Evolutionary conservation across 2,329 filamentous ascomycete species (phyloP).

Genomic region (Penicillium sclerotigenum): DNA sequence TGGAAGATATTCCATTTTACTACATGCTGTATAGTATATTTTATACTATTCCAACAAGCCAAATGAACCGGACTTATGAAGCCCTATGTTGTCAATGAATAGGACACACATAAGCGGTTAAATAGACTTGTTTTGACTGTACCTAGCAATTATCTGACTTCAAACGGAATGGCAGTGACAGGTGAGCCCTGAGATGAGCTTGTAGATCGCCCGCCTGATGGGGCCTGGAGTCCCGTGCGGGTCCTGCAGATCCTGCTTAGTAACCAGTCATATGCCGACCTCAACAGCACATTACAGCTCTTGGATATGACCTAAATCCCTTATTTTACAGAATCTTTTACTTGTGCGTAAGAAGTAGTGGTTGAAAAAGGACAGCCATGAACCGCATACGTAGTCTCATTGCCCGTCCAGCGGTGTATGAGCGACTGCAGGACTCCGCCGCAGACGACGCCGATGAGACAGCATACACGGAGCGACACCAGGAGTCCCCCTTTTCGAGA

Average conservation of each 20-base stretch:
- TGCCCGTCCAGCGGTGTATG: slow-evolving; percentile 30
- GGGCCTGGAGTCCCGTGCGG: not conserved
- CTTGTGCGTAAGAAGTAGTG: too few species aligned
- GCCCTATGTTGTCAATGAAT: not conserved
- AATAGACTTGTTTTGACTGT: not conserved
- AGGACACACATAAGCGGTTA: not conserved
- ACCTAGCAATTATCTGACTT: not conserved
- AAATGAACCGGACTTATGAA: not conserved
- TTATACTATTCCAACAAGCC: too few species aligned
- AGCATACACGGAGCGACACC: slow-evolving; percentile 9
- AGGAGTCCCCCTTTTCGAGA: slow-evolving; percentile 65
- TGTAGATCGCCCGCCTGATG: not conserved
- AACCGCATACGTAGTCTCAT: slow-evolving; percentile 37
- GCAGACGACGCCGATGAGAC: slow-evolving; percentile 33
- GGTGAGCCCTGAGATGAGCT: not conserved
- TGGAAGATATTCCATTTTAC: too few species aligned
- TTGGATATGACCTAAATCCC: not conserved
- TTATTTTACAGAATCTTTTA: not conserved
- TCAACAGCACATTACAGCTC: not conserved
- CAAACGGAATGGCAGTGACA: not conserved
- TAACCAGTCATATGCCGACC: slow-evolving; percentile 2
- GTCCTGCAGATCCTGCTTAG: not conserved
- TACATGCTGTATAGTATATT: too few species aligned
- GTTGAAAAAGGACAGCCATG: slow-evolving; percentile 22
- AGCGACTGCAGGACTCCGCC: slow-evolving; percentile 29